Base-by-base conservation (phyloP, 192 early-diverging fungal species). In the Umbelopsis vinacea region DNA sequence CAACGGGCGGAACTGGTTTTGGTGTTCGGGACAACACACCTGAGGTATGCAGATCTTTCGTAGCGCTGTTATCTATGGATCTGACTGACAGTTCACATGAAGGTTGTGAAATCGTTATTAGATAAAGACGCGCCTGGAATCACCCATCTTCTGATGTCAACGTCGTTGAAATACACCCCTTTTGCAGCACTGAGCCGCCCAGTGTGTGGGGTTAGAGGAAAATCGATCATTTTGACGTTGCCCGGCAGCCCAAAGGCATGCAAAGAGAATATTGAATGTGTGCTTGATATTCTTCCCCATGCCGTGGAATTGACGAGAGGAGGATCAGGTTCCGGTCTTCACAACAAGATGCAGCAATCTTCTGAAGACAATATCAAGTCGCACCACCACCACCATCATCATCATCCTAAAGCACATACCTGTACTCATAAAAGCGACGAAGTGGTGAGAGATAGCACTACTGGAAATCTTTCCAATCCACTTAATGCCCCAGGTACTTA, bases 1-100 rank as follows among this genome's bases (percentile, higher is more conserved):
- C 93, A 0, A 89, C 93, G 6, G 97, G 97, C 5, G 97, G 97
- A n/a, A 99, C 97, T 6, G 97, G 97, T 1, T 89, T 99, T 69
- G 89, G 91, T 17, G 79, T 88, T 37, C 82, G 93, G 55, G 97
- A 99, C 71, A 87, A 89, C 8, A 97, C 97, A 2, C 92, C 95
- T 4, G 95, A 95, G 82, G 95, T 90, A 81, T 52, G 37, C 71
- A 29, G 37, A 48, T 15, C 8, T 23, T 21, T 5, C 9, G 24
- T 22, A 26, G 3, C 3, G 22, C 33, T 17, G 26, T 37, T 63
- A 14, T 15, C 15, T 63, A 12, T 43, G 40, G n/a, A 43, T 12
- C 40, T 43, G 40, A 43, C 40, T 43, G 40, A 43, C 40, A 43
- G 11, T 12, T 11, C 5, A 6, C 11, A 17, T 17, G 2, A 63